Base-by-base conservation (phyloP, 495 filamentous ascomycete genomes). In the Cairneyella variabilis region DNA sequence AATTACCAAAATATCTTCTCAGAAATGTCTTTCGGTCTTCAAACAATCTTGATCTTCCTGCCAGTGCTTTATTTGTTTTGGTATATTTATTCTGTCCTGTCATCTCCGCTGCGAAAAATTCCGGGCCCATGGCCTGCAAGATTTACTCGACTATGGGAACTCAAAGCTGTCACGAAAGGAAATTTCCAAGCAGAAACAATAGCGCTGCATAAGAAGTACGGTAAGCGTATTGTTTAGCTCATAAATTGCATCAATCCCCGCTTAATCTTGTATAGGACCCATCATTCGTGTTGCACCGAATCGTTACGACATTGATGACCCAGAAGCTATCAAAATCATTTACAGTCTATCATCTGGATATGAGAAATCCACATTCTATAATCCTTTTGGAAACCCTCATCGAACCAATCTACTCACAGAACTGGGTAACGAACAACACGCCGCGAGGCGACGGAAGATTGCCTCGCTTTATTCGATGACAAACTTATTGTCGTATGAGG, bases 311-410 rank as follows among this genome's bases (percentile, higher is more conserved):
- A 43, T 43, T 5, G 73, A n/a, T 44, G 67, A 9, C 74, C 75
- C 49, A 64, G 65, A 72, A 3, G 83, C 82, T 0, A 84, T 83
- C 68, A 74, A 75, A 14, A 59, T 75, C 52, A 83, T 88, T 55
- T 86, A 86, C 57, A 79, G 81, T 39, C 80, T 88, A 62, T 78
- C 82, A 3, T 86, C 86, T 59, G 84, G 83, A 5, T 86, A 86
- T 67, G 60, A 85, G 37, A 89, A 89, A 64, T 71, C 83, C 81
- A 81, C 89, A 14, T 68, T 59, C 45, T 68, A 68, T 30, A 47
- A 45, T 26, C 55, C 55, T 34, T 60, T 46, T 30, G 50, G 42
- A 16, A 17, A 50, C 17, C 56, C 59, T 21, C 53, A 55, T 10
- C 21, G 11, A 10, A 39, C n/a, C 22, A 60, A 57, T 4, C 23